Evolutionary conservation across 495 filamentous ascomycete genomes (phyloP), one percentile per base, ranked within the genome.

Genomic region (Penicillium steckii): DNA sequence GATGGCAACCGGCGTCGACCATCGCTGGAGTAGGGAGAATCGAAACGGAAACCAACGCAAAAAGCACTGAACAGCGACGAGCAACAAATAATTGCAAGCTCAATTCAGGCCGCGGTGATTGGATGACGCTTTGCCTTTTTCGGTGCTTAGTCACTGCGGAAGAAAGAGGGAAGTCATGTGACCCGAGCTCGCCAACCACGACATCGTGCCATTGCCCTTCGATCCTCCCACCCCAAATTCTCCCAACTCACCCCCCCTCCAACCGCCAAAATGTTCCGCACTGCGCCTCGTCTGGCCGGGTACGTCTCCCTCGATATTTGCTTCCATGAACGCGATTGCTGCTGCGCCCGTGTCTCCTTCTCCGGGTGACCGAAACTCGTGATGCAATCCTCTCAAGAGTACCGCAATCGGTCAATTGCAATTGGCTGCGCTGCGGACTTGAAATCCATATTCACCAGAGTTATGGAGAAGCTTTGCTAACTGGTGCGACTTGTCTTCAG

Each of bases 221-320:
- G 50, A 58, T 45, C 54, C 46, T 48, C 62, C 61, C 61, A 56
- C 51, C 55, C 29, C 47, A 50, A 49, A 55, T 53, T 59, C 52
- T n/a, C n/a, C n/a, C n/a, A n/a, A n/a, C n/a, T 48, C 60, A 46
- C 46, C 64, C 70, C 61, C 56, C 53, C 64, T 50, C 48, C 56
- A 64, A 69, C 64, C 66, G 66, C 57, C 61, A 76, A 66, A 67
- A 77, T 77, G 68, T 69, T 73, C 65, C 74, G 71, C 67, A 75
- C 74, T 59, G 67, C 60, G 55, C 72, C 74, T 64, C 72, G 74
- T 50, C 61, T 76, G 61, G 72, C 72, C 53, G 74, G 72, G 74
- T 77, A 73, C 38, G 74, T 72, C 23, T 27, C 21, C 25, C 23
- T 37, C n/a, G 27, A 46, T 35, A n/a, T 17, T 24, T 43, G 26